phyloP scores from a whole-genome alignment of 768 basidiomycete species.

The Lepiota subincarnata region DNA sequence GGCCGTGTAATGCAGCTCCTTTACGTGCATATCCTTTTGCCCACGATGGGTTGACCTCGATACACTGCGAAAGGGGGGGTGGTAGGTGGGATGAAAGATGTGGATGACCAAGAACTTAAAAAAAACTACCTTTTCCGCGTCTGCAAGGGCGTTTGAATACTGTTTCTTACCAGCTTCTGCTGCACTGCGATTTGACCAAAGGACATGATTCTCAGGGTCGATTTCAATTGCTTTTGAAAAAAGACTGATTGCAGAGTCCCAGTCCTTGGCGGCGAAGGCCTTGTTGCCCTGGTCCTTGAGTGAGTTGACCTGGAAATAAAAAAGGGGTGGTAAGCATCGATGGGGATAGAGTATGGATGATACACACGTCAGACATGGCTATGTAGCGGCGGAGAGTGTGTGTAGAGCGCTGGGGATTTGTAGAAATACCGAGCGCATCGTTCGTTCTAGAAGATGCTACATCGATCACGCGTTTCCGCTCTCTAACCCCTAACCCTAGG shows the following conservation, averaged over 20 bases:
- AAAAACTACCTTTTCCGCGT: slow-evolving; percentile 93
- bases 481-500: slow-evolving; percentile 14
- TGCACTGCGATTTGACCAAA: slow-evolving; percentile 92
- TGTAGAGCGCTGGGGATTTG: not conserved
- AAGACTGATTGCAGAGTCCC: slow-evolving; percentile 80
- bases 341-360: not conserved
- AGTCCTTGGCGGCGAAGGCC: slow-evolving; percentile 91
- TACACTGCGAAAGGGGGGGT: slow-evolving; percentile 55
- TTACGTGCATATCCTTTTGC: slow-evolving; percentile 89
- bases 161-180: slow-evolving; percentile 83
- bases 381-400: no score
- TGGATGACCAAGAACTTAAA: slow-evolving; percentile 16
- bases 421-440: slow-evolving; percentile 13
- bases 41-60: slow-evolving; percentile 78
- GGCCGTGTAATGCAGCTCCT: slow-evolving; percentile 90
- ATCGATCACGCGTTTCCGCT: slow-evolving; percentile 21
- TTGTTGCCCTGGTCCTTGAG: slow-evolving; percentile 95
- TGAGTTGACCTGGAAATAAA: slow-evolving; percentile 36
- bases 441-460: slow-evolving; percentile 33
- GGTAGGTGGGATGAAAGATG: slow-evolving; percentile 1
- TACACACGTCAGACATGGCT: slow-evolving; percentile 40
- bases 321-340: not conserved
- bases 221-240: slow-evolving; percentile 80
- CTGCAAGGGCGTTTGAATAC: slow-evolving; percentile 71
- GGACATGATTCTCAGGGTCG: slow-evolving; percentile 81